Evolutionary conservation across 2,329 filamentous ascomycete genomes (phyloP).

Genomic region (Ceratocystis smalleyi): DNA sequence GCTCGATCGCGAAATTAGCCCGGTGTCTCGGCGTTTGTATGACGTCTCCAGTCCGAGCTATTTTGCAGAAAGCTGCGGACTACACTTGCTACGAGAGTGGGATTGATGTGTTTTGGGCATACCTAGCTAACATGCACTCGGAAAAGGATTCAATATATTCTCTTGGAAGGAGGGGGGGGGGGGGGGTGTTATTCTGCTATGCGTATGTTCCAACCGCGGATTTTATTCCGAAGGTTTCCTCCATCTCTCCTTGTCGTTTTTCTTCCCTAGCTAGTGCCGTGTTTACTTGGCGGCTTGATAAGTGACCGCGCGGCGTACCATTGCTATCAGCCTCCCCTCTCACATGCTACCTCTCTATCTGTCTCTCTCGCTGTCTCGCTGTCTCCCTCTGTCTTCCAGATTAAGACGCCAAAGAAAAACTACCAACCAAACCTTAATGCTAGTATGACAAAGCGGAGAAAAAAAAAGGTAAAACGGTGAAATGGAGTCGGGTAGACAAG

Average conservation of each 20-base stretch:
- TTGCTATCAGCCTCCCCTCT: background rate
- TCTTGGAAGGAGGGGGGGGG: background rate
- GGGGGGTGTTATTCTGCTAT: background rate
- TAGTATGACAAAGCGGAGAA: too few species aligned
- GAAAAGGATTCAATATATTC: slow-evolving; percentile 6
- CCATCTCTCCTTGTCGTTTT: background rate
- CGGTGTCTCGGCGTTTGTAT: slow-evolving; percentile 1
- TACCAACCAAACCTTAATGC: too few species aligned
- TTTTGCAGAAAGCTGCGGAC: background rate
- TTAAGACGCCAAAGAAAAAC: too few species aligned
- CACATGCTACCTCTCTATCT: background rate
- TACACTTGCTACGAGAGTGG: background rate
- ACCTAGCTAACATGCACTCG: background rate
- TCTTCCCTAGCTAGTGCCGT: slow-evolving; percentile 2
- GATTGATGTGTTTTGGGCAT: background rate
- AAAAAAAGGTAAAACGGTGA: too few species aligned
- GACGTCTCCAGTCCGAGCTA: slow-evolving; percentile 3
- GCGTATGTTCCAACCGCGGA: background rate
- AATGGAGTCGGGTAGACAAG: too few species aligned
- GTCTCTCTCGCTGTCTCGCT: background rate
- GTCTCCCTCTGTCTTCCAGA: too few species aligned
- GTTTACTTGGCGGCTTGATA: background rate
- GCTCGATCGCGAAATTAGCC: background rate
- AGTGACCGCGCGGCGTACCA: background rate
- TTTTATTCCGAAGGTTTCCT: slow-evolving; percentile 1